phyloP scores from a whole-genome alignment of 1,284 basidiomycete genomes.

The Entoloma clypeatum region DNA sequence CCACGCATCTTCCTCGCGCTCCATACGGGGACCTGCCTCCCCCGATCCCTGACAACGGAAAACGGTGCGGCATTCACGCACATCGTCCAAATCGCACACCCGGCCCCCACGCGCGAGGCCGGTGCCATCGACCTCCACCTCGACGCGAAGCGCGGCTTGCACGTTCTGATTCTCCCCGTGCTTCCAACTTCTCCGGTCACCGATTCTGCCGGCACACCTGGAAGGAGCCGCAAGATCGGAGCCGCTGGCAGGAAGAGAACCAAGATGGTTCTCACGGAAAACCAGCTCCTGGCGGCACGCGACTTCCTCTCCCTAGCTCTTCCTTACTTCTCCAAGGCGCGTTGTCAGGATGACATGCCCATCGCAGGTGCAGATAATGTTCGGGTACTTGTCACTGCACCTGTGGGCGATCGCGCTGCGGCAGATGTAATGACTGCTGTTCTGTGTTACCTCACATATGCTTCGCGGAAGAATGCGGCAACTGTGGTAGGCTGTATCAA shows the following conservation, averaged over 20 bases:
- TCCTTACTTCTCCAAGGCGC: slow-evolving; percentile 17
- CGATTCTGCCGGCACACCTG: neutral
- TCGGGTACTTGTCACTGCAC: slow-evolving; percentile 16
- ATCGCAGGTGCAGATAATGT: slow-evolving; percentile 8
- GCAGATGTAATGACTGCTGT: slow-evolving; percentile 18
- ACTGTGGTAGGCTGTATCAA: slow-evolving; percentile 20
- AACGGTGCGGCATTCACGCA: slow-evolving; percentile 18
- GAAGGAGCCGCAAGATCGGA: neutral
- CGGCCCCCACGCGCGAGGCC: neutral
- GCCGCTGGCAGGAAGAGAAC: slow-evolving; percentile 3
- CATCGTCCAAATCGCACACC: slow-evolving; percentile 15
- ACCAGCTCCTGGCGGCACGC: slow-evolving; percentile 14
- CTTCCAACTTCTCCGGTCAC: too few relatives aligned
- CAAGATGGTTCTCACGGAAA: slow-evolving; percentile 12
- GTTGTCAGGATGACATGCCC: slow-evolving; percentile 1
- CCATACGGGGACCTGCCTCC: slow-evolving; percentile 10
- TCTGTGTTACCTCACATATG: slow-evolving; percentile 19
- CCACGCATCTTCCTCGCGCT: slow-evolving; percentile 16
- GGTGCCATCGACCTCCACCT: slow-evolving; percentile 13
- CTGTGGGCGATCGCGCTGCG: slow-evolving; percentile 8
- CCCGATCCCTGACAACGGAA: slow-evolving; percentile 10
- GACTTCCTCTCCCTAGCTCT: slow-evolving; percentile 21
- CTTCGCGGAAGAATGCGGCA: slow-evolving; percentile 18
- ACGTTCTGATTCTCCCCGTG: slow-evolving; percentile 12
- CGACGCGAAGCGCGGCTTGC: slow-evolving; percentile 11